Evolutionary conservation across 352 stramenopile genomes (phyloP).

Genomic region (Globisporangium yorkense): DNA sequence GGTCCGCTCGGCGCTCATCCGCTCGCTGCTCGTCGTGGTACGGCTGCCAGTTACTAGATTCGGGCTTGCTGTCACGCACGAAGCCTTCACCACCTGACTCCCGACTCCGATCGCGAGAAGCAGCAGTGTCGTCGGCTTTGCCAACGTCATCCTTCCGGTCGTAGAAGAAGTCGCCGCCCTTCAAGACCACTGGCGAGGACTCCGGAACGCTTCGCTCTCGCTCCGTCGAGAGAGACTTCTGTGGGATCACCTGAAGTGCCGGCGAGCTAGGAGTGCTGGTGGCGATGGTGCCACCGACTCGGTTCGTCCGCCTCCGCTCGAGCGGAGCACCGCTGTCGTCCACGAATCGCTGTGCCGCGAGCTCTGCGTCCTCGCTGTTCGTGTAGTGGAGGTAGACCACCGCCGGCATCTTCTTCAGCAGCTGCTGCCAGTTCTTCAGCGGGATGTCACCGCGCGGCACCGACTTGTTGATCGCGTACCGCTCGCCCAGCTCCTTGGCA

Average conservation of each 20-base stretch:
- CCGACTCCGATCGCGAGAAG: background rate
- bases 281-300: constrained; percentile 27
- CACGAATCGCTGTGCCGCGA: constrained; percentile 28
- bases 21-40: constrained; percentile 6
- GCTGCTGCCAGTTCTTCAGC: constrained; percentile 48
- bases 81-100: background rate
- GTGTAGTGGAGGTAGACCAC: constrained; percentile 46
- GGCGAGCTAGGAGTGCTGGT: constrained; percentile 16
- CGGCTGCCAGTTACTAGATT: constrained; percentile 5
- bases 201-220: constrained; percentile 16
- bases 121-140: background rate
- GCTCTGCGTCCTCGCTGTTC: constrained; percentile 43
- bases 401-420: constrained; percentile 25
- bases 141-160: background rate
- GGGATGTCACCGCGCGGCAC: constrained; percentile 45
- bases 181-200: constrained; percentile 5
- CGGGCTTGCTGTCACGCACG: background rate
- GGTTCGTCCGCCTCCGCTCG: constrained; percentile 28
- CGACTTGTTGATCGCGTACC: constrained; percentile 43
- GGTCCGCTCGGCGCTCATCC: background rate
- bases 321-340: constrained; percentile 37
- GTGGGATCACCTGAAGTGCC: constrained; percentile 7
- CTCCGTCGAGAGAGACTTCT: constrained; percentile 33
- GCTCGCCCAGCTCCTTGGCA: constrained; percentile 29
- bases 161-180: background rate